phyloP scores from a whole-genome alignment of 352 stramenopile species.

The Phytophthora cactorum region DNA sequence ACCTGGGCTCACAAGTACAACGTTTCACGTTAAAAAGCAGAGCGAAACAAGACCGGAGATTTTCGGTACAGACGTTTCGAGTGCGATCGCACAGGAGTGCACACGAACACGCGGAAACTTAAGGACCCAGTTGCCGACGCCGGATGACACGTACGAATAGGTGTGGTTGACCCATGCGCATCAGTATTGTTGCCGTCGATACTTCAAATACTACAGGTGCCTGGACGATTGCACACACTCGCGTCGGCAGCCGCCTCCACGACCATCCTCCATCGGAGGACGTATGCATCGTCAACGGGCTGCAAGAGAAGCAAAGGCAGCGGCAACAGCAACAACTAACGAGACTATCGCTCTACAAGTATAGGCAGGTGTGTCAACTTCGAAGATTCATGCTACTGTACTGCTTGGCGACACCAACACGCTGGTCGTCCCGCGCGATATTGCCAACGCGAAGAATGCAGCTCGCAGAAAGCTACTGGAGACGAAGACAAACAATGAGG shows the following conservation, averaged over 20 bases:
- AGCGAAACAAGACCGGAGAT: not conserved
- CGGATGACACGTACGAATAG: not conserved
- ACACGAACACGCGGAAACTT: not conserved
- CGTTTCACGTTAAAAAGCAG: not conserved
- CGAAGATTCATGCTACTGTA: conserved; percentile 9
- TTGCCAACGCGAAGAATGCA: conserved; percentile 3
- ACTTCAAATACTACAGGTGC: not conserved
- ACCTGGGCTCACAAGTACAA: not conserved
- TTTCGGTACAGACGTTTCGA: not conserved
- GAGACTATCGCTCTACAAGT: not conserved
- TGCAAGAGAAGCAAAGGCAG: not conserved
- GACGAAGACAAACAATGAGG: not conserved
- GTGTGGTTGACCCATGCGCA: not conserved
- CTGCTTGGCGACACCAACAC: not conserved
- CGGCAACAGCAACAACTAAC: not conserved
- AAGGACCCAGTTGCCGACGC: not conserved
- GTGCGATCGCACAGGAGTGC: not conserved
- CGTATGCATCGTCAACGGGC: not conserved
- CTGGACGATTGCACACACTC: conserved; percentile 8
- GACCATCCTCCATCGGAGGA: conserved; percentile 8
- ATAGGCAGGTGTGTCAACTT: not conserved
- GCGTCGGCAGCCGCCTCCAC: conserved; percentile 2
- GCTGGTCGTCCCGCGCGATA: conserved; percentile 2
- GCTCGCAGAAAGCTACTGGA: not conserved
- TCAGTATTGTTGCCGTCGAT: not conserved